Evolutionary conservation across 208 protist species (phyloP), one percentile per base, ranked within the genome.

Genomic region (Endotrypanum monterogeii): DNA sequence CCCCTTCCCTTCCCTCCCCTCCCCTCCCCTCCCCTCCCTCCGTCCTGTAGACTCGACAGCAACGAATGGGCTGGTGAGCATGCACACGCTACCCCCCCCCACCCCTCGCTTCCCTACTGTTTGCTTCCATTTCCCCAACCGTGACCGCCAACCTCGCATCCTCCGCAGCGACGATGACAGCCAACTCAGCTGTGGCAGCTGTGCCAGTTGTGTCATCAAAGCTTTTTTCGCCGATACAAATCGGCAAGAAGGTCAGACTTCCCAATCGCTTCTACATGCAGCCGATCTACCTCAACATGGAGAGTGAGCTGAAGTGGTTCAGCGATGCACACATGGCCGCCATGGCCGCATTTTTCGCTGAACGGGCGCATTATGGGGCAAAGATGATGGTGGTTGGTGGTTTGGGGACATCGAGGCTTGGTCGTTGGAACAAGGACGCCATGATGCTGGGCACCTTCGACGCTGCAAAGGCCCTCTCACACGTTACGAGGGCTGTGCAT

Each of bases 371-470:
- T 61, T 89, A 90, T 58, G 90, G 94, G 0, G 95, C 94, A 11
- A 95, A 94, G 58, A 69, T 98, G 62, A 97, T 98, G 44, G 85
- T 98, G 3, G 85, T 95, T 12, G 94, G 94, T 61, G 97, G 95
- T 28, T 66, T 99, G 12, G 87, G 94, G 7, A 84, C 95, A 0
- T 97, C 97, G 44, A 55, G 68, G 6, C 78, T 89, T 1, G 97
- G 96, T 0, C 83, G 88, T 9, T 97, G 97, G 84, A 77, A 83
- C n/a, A 82, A 82, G 7, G 86, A 97, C 56, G 88, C 89, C 18
- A 73, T 96, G 69, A 87, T 86, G 57, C 81, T 99, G 32, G 84
- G 67, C 46, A 96, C 87, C 67, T 67, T 85, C 37, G 86, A 94
- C 39, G 91, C 93, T 23, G 91, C 92, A 32, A 85, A 83, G 67